Evolutionary conservation across 257 asterid genomes (phyloP), one percentile per base, ranked within the genome.

Genomic region (Phtheirospermum japonicum): DNA sequence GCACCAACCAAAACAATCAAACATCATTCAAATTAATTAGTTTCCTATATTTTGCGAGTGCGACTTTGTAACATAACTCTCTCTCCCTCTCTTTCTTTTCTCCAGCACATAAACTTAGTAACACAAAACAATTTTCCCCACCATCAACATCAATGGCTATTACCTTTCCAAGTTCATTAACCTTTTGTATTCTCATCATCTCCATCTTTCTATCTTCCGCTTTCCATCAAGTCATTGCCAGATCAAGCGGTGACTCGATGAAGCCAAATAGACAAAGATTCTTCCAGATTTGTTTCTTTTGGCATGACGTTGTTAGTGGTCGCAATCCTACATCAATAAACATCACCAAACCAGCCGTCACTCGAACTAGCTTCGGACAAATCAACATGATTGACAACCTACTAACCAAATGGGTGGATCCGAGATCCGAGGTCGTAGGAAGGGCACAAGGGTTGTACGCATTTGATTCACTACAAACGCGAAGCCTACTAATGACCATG

Each of bases 371-470:
- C 0, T 83, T 83, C 42, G 86, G 86, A 2, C 6, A 0, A 12
- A 53, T 80, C 43, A 74, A 42, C 60, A 80, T 85, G 85, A 82
- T 85, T 1, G 93, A 85, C 71, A 72, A 80, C 61, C 82, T 83
- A 11, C 45, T 85, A 8, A 85, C 93, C 13, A 7, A 62, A 1
- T 79, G 79, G 18, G 83, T 85, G 28, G 68, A 80, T 0, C 11
- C 80, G 70, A 46, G 73, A 63, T 82, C 93, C 36, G 63, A 56
- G 61, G 30, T 33, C 0, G 81, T 76, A 5, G 92, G 92, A 31
- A 79, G 71, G 59, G 83, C 92, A 11, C 85, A 85, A 51, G 93
- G 93, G 0, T 58, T 85, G 7, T 85, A 85, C 16, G 86, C 77
- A 0, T 2, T 72, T 49, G 84, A 86, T 6, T 75, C 86, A 0